Base-by-base conservation (phyloP, 768 basidiomycete genomes). In the Mycena chlorophos region DNA sequence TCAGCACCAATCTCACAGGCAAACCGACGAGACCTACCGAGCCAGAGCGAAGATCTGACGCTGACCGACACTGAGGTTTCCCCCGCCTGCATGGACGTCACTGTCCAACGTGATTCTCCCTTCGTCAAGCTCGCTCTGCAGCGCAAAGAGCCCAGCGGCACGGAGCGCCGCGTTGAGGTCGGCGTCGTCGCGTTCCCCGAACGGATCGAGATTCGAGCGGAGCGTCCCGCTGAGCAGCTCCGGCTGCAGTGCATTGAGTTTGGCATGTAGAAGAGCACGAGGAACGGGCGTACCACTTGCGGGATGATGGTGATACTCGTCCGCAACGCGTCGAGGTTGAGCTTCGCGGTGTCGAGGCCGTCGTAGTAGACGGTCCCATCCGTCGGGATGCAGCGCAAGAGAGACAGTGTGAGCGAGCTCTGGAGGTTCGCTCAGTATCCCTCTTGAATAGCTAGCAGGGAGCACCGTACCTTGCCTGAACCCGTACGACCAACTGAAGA, bases 361-460 rank as follows among this genome's bases (percentile, higher is more conserved):
- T 88, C 87, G 30, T 87, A 72, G 5, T 74, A 38, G 49, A 88
- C 86, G 5, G 68, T 70, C 4, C 86, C 86, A 47, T 80, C 73
- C 4, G 78, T 78, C 59, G 88, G 85, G n/a, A 88, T 85, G 60
- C 88, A 88, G 37, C 87, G 79, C 78, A 88, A 86, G 71, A 88
- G 85, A 10, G 82, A 83, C 20, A 87, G 71, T 2, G 87, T 86
- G 10, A 83, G 70, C 2, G 83, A 84, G 56, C 80, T 81, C 71
- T 83, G 29, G 20, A 20, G n/a, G 10, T 20, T 19, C 10, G 31
- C 31, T 17, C 17, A 34, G 40, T 22, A 27, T 53, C 17, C 31
- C 17, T 34, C 8, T 17, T 17, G 31, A 34, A 17, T n/a, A n/a
- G 31, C 31, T 8, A 34, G 8, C 31, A 34, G 8, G 31, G 17